A percentile compares a stretch with the other conserved stretches of the same genome.
Evolutionary conservation across 306 rosid genomes (phyloP).

Genomic region (Astragalus membranaceus): DNA sequence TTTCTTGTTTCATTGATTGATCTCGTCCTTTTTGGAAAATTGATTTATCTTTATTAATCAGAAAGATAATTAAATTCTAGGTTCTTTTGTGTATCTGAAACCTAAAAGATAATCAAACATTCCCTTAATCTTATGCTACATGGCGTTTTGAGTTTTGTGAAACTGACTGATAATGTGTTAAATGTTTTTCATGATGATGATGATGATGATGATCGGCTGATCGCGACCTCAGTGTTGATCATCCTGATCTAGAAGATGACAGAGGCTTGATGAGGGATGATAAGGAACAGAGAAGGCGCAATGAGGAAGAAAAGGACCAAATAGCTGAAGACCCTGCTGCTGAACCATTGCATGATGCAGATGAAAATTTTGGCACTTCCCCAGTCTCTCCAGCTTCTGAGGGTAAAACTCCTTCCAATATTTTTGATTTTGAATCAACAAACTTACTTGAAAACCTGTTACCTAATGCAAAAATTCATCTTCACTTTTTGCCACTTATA

Average conservation of each 20-base stretch:
- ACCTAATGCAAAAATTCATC: not conserved
- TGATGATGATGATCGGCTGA: no score
- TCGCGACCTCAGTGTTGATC: conserved; percentile 58
- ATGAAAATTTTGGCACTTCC: conserved; percentile 50
- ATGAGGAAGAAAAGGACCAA: conserved; percentile 60
- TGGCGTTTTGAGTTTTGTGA: not conserved
- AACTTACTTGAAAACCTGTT: not conserved
- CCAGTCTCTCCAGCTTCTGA: conserved; percentile 52
- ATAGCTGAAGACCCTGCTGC: conserved; percentile 51
- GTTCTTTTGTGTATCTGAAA: not conserved
- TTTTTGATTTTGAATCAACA: not conserved
- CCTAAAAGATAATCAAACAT: not conserved
- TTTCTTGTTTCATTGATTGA: conserved; percentile 8
- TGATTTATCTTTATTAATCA: conserved; percentile 17
- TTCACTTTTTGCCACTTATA: not conserved
- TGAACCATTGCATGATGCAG: conserved; percentile 61
- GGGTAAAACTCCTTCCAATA: conserved; percentile 51
- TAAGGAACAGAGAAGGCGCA: conserved; percentile 61
- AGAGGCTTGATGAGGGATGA: conserved; percentile 48
- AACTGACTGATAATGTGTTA: not conserved
- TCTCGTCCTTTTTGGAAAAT: not conserved
- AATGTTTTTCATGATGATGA: conserved; percentile 44
- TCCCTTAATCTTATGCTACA: not conserved
- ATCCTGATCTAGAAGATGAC: conserved; percentile 69
- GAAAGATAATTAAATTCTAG: not conserved